Evolutionary conservation across 257 asterid species (phyloP).

Genomic region (Solanum sitiens): DNA sequence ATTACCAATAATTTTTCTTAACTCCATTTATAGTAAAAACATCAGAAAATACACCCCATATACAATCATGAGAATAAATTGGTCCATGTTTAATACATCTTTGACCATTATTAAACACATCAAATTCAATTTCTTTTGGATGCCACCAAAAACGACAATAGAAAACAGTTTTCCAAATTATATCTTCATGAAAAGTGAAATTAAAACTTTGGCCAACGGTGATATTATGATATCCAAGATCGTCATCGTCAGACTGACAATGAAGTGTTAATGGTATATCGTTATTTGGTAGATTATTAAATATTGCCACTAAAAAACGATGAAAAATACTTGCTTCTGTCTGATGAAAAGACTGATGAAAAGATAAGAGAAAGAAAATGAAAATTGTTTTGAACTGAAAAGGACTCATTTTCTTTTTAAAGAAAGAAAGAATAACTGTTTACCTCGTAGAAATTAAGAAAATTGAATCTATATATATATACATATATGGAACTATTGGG

Average conservation of each 20-base stretch:
- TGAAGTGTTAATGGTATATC: neutral
- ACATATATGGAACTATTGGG: neutral
- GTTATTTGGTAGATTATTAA: neutral
- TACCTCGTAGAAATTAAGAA: neutral
- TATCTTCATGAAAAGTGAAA: neutral
- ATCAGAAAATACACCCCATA: neutral
- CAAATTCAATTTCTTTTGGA: neutral
- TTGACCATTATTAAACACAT: neutral
- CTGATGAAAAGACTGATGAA: neutral
- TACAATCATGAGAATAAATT: neutral
- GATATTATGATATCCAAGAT: neutral
- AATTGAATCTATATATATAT: neutral
- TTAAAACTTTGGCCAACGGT: neutral
- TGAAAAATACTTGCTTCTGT: neutral
- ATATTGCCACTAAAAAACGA: neutral
- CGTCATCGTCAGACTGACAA: neutral
- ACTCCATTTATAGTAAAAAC: neutral
- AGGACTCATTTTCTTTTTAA: neutral
- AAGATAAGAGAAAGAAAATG: neutral
- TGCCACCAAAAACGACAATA: neutral
- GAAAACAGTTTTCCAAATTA: neutral
- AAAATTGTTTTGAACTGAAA: neutral
- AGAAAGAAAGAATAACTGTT: neutral
- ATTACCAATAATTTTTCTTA: neutral
- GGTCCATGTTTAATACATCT: neutral